Evolutionary conservation across 768 basidiomycete species (phyloP).

Genomic region (Lactifluus pinguis): DNA sequence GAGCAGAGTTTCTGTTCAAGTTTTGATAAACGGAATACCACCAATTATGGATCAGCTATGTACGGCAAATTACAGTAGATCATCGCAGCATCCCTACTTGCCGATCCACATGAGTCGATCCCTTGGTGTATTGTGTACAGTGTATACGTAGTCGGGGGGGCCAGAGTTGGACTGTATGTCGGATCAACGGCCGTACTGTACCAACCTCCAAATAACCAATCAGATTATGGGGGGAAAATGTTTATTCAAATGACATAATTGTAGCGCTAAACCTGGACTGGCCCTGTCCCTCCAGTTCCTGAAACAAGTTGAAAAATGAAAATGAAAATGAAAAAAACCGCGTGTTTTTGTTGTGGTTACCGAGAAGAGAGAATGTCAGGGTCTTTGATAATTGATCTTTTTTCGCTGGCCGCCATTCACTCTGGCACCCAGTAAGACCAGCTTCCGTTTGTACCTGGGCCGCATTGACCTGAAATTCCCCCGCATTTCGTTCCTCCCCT

Average conservation of each 20-base stretch:
- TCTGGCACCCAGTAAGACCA: background rate
- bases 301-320: background rate
- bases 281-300: background rate
- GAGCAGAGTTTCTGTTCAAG: too few species aligned
- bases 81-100: background rate
- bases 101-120: background rate
- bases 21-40: too few species aligned
- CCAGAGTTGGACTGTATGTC: too few species aligned
- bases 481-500: background rate
- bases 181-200: too few species aligned
- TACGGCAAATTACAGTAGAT: background rate
- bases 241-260: too few species aligned
- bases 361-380: background rate
- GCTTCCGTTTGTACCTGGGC: background rate
- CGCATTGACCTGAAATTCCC: background rate
- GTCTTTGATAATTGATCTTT: background rate
- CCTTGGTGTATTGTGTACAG: too few species aligned
- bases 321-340: background rate
- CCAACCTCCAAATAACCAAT: too few species aligned
- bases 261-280: too few species aligned
- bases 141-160: too few species aligned
- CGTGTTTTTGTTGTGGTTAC: background rate
- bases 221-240: too few species aligned
- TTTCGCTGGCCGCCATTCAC: too few species aligned
- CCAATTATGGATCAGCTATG: too few species aligned